Evolutionary conservation across 352 stramenopile genomes (phyloP).

Genomic region (Globisporangium solare): DNA sequence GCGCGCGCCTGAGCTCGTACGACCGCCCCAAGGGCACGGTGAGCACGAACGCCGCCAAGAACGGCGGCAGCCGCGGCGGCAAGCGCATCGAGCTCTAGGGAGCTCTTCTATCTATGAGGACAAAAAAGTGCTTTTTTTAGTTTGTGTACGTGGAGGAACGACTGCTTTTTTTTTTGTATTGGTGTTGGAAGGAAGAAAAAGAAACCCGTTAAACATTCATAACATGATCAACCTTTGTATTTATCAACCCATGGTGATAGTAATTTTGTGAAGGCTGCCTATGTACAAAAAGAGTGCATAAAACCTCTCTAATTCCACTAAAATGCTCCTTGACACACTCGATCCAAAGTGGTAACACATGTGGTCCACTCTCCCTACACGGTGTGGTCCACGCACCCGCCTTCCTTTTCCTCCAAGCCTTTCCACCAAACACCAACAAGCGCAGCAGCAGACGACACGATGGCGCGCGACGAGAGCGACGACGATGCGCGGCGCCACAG

Average conservation of each 20-base stretch:
- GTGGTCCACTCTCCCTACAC: background rate
- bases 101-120: background rate
- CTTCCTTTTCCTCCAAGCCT: background rate
- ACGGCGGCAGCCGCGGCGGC: constrained; percentile 40
- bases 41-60: constrained; percentile 44
- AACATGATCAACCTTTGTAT: constrained; percentile 5
- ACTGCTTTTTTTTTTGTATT: no score
- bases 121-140: no score
- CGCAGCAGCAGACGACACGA: background rate
- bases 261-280: background rate
- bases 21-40: constrained; percentile 33
- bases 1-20: constrained; percentile 12
- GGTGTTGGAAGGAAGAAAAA: no score
- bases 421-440: background rate
- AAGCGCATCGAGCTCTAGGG: constrained; percentile 70
- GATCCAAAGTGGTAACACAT: background rate
- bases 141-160: no score
- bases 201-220: constrained; percentile 3
- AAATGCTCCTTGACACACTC: no score
- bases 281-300: background rate
- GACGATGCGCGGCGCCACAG: background rate
- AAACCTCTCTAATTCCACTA: no score
- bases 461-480: constrained; percentile 4
- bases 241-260: background rate
- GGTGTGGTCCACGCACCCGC: background rate